Conservation (phyloP, 257 asterid species). For the Verbena officinalis region DNA sequence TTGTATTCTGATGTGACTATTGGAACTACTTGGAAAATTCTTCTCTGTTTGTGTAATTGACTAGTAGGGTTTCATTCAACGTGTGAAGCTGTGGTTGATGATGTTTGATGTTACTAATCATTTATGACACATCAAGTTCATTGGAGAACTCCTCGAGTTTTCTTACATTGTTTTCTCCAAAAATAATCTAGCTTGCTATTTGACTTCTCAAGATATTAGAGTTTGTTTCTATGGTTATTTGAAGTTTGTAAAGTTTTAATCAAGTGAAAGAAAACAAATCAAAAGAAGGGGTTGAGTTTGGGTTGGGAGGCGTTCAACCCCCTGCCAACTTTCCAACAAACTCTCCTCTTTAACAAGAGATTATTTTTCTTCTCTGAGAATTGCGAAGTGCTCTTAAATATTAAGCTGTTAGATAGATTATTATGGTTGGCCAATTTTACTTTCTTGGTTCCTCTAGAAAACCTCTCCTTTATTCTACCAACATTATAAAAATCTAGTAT, state of each 20-base stretch:
- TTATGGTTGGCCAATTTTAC: background rate
- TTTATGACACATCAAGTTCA: background rate
- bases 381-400: background rate
- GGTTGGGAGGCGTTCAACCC: constrained; percentile 46
- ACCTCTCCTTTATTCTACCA: background rate
- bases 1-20: constrained; percentile 20
- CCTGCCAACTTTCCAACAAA: constrained; percentile 50
- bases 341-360: constrained; percentile 17
- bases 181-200: background rate
- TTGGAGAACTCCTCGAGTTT: background rate
- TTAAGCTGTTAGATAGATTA: background rate
- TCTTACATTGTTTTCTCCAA: background rate
- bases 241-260: background rate
- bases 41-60: constrained; percentile 6
- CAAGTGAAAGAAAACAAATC: constrained; percentile 6
- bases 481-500: background rate
- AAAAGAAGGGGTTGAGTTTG: constrained; percentile 17
- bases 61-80: background rate
- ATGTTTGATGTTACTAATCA: constrained; percentile 13
- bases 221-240: background rate
- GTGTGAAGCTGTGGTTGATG: constrained; percentile 5
- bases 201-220: background rate
- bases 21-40: constrained; percentile 3
- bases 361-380: background rate
- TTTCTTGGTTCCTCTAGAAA: background rate